Base-by-base conservation (phyloP, 345 rosid species). In the Populus pruinosa region DNA sequence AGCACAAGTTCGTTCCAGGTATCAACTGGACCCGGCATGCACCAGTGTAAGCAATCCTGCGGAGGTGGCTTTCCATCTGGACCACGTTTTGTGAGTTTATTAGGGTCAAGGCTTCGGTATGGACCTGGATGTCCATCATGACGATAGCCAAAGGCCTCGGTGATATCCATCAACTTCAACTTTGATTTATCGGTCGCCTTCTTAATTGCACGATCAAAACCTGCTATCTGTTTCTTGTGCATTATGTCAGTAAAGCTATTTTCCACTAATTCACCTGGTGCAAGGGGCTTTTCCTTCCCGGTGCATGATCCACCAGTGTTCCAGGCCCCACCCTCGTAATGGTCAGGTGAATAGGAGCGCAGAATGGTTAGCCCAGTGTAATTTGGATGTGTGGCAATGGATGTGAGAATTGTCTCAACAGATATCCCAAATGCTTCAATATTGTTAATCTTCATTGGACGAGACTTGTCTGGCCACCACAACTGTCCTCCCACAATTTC, bases 51-150 rank as follows among this genome's bases (percentile, higher is more conserved):
- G 90, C 99, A 96, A 78, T 96, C 98, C 82, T 96, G 98, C 0
- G 98, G 97, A 0, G 98, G 98, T 21, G 99, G 99, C 84, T 56
- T 87, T 70, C 98, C 98, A 73, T 90, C 89, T 0, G 94, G 91
- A 33, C 97, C 89, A 1, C 96, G 93, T 84, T 91, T 87, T 8
- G 97, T 91, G 75, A 86, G 81, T 86, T 91, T 93, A 49, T 93
- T 88, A 17, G 99, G 99, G 74, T 93, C 97, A 0, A 88, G 93
- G 29, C 73, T 93, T 78, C 99, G 85, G 81, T 91, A 96, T 0
- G 99, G 99, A 44, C 99, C 98, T 4, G 97, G 97, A 85, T 96
- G 99, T 29, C 99, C 99, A 38, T 96, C 98, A 23, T 92, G 98
- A 20, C 99, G 97, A 82, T 92, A 96, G 17, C 93, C 88, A 25